These are phyloP conservation scores for Microcyclospora tardicrescens DNA, from an alignment of 2,329 filamentous ascomycete species.

Conservation along the genomic window DNA sequence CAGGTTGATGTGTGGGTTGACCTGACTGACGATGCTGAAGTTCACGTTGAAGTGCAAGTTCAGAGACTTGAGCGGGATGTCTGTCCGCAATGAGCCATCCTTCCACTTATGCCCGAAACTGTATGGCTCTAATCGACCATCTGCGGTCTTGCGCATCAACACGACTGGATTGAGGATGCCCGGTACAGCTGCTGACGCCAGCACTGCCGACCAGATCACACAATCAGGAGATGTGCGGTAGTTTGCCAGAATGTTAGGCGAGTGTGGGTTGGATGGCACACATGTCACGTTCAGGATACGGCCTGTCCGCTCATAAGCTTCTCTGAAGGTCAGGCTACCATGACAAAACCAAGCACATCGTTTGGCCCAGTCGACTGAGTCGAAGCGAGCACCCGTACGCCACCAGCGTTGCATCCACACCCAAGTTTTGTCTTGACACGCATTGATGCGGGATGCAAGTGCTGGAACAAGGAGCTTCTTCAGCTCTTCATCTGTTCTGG, in stretches of 20 bases:
- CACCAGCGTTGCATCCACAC: slow-evolving; percentile 80
- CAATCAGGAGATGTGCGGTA: slow-evolving; percentile 92
- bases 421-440: slow-evolving; percentile 64
- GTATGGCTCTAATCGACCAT: slow-evolving; percentile 72
- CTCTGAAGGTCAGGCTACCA: slow-evolving; percentile 84
- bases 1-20: slow-evolving; percentile 95
- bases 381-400: slow-evolving; percentile 84
- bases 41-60: slow-evolving; percentile 98
- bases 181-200: slow-evolving; percentile 89
- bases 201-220: slow-evolving; percentile 93
- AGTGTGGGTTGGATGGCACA: slow-evolving; percentile 90
- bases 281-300: slow-evolving; percentile 93
- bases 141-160: slow-evolving; percentile 70
- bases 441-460: slow-evolving; percentile 70
- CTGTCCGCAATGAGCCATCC: slow-evolving; percentile 83
- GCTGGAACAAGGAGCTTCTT: slow-evolving; percentile 74
- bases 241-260: slow-evolving; percentile 82
- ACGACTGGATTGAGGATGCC: slow-evolving; percentile 93
- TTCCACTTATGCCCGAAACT: slow-evolving; percentile 99
- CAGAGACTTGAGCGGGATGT: slow-evolving; percentile 86
- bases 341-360: slow-evolving; percentile 80
- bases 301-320: slow-evolving; percentile 87
- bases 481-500: slow-evolving; percentile 82
- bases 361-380: slow-evolving; percentile 80
- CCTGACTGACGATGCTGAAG: slow-evolving; percentile 77